phyloP scores from a whole-genome alignment of 2,329 filamentous ascomycete genomes.

The Verticillium nubilum region DNA sequence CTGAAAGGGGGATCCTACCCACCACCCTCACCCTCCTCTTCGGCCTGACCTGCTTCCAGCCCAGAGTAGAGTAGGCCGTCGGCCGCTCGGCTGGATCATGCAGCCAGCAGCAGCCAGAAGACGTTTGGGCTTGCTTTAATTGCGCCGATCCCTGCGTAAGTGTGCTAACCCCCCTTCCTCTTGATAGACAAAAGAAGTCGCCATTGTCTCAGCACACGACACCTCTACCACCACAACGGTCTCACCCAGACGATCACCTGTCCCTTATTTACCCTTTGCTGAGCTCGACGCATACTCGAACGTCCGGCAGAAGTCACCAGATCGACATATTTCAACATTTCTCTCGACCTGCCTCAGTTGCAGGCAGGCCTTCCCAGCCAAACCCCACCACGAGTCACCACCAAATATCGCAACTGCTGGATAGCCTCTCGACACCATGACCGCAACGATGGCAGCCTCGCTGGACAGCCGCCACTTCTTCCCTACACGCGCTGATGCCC shows the following conservation, averaged over 20 bases:
- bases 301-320: not conserved
- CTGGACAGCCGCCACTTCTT: conserved; percentile 6
- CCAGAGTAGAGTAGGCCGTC: not conserved
- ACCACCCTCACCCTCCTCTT: not conserved
- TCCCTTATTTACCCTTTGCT: not conserved
- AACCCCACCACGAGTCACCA: not conserved
- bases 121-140: not conserved
- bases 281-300: not conserved
- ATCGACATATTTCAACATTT: not conserved
- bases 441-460: conserved; percentile 1
- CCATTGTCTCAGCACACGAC: not conserved
- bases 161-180: not conserved
- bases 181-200: not conserved
- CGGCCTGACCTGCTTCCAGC: not conserved
- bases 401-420: not conserved
- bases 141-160: not conserved
- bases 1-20: not conserved
- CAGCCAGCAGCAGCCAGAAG: not conserved
- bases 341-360: not conserved
- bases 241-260: not conserved
- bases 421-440: not conserved
- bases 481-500: conserved; percentile 15
- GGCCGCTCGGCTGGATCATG: not conserved
- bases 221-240: not conserved
- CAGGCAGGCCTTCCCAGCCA: not conserved